Conservation (phyloP, 2,329 filamentous ascomycete species). For the Colletotrichum acutatum region DNA sequence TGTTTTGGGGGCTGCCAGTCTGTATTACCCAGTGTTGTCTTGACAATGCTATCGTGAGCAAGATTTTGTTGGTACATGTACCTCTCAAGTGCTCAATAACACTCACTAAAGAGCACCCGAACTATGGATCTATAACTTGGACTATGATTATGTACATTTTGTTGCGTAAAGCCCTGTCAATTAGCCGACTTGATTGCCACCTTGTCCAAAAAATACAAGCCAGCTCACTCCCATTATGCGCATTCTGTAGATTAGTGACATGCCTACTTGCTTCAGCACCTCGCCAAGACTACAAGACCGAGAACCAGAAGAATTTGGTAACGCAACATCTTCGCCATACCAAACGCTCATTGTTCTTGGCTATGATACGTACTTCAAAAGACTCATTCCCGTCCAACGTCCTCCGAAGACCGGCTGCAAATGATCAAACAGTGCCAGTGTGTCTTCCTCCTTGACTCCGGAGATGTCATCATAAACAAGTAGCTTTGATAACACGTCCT, state of each 20-base stretch:
- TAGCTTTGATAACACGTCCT: conserved; percentile 19
- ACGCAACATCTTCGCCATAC: not conserved
- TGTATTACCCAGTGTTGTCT: not conserved
- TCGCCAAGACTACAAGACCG: not conserved
- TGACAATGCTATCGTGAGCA: not conserved
- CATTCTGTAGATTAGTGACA: too few species aligned
- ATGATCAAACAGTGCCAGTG: conserved; percentile 19
- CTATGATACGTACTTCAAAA: conserved; percentile 11
- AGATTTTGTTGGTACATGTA: not conserved
- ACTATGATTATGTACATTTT: too few species aligned
- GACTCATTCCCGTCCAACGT: conserved; percentile 10
- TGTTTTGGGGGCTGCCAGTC: not conserved
- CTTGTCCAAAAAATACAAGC: too few species aligned
- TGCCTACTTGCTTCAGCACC: too few species aligned
- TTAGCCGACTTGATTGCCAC: too few species aligned
- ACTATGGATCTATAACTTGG: not conserved
- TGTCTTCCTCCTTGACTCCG: conserved; percentile 19
- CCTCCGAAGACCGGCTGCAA: conserved; percentile 28
- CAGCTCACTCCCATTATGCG: too few species aligned
- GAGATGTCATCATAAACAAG: conserved; percentile 19
- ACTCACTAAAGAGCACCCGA: not conserved
- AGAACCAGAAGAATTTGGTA: not conserved
- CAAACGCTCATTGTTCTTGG: not conserved
- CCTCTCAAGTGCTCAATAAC: not conserved
- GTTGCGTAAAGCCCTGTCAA: too few species aligned